phyloP scores from a whole-genome alignment of 805 yeast genomes.

The Pichia cabralensis region DNA sequence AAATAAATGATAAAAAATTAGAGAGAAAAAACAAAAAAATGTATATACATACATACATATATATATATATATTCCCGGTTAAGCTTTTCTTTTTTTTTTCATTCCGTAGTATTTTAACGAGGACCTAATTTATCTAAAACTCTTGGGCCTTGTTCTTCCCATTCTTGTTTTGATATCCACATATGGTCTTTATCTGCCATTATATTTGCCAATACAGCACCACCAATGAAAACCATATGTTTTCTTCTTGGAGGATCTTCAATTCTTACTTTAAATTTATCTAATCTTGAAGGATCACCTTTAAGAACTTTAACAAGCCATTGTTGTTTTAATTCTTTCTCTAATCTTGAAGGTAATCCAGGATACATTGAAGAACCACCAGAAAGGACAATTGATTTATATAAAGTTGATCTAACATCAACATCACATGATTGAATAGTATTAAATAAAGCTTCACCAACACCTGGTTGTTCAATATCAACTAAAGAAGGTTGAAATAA shows the following conservation, averaged over 20 bases:
- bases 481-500: slow-evolving; percentile 92
- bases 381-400: slow-evolving; percentile 84
- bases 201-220: slow-evolving; percentile 94
- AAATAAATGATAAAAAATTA: too few relatives aligned
- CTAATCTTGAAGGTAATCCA: slow-evolving; percentile 90
- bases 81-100: too few relatives aligned
- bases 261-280: slow-evolving; percentile 88
- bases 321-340: slow-evolving; percentile 90
- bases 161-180: slow-evolving; percentile 95
- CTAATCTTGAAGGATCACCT: slow-evolving; percentile 78
- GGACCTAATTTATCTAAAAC: slow-evolving; percentile 86
- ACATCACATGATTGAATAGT: slow-evolving; percentile 93
- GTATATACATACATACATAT: too few relatives aligned
- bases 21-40: too few relatives aligned
- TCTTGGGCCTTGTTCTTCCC: slow-evolving; percentile 94
- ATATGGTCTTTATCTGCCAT: slow-evolving; percentile 98
- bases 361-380: slow-evolving; percentile 99
- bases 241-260: slow-evolving; percentile 99
- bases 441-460: slow-evolving; percentile 86
- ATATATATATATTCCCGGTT: too few relatives aligned
- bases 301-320: slow-evolving; percentile 87
- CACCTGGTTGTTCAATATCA: slow-evolving; percentile 94
- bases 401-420: slow-evolving; percentile 81
- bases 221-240: slow-evolving; percentile 98
- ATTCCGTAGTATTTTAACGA: slow-evolving; percentile 38